Conservation (phyloP, 768 basidiomycete genomes). For the Tremella fuciformis region DNA sequence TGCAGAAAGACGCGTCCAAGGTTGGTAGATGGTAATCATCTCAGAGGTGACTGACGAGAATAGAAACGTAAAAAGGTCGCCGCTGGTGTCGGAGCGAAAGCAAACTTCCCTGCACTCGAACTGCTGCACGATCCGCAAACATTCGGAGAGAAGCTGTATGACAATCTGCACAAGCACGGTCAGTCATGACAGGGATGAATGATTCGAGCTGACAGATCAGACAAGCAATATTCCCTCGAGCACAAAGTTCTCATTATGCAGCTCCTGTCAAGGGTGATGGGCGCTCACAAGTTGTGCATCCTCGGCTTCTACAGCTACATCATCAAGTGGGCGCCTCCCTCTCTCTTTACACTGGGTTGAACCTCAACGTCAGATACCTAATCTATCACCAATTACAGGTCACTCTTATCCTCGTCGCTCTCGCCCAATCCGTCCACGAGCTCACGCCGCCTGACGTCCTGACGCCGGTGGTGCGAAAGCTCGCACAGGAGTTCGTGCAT, state of each 20-base stretch:
- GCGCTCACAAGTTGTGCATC: constrained; percentile 84
- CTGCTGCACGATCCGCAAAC: constrained; percentile 92
- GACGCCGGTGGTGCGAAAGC: constrained; percentile 80
- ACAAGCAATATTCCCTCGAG: constrained; percentile 92
- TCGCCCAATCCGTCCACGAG: constrained; percentile 93
- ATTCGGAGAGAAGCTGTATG: constrained; percentile 90
- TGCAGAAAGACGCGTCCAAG: constrained; percentile 69
- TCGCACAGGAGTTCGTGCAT: constrained; percentile 94
- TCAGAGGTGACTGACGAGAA: constrained; percentile 10
- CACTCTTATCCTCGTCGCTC: constrained; percentile 85
- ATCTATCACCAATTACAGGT: constrained; percentile 86
- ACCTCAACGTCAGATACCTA: constrained; percentile 67
- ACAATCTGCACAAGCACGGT: constrained; percentile 69
- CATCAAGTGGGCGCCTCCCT: constrained; percentile 54
- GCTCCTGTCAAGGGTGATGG: constrained; percentile 89
- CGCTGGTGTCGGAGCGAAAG: constrained; percentile 50
- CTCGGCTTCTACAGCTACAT: constrained; percentile 95
- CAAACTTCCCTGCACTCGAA: constrained; percentile 87
- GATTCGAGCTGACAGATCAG: constrained; percentile 49
- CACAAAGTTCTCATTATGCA: constrained; percentile 98
- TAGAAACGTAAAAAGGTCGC: constrained; percentile 52
- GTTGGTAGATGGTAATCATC: constrained; percentile 52
- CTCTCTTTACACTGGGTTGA: constrained; percentile 3
- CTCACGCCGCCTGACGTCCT: constrained; percentile 90
- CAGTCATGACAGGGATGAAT: constrained; percentile 11